Conservation (phyloP, 1,284 basidiomycete species). For the Microbotryomycetes sp. region DNA sequence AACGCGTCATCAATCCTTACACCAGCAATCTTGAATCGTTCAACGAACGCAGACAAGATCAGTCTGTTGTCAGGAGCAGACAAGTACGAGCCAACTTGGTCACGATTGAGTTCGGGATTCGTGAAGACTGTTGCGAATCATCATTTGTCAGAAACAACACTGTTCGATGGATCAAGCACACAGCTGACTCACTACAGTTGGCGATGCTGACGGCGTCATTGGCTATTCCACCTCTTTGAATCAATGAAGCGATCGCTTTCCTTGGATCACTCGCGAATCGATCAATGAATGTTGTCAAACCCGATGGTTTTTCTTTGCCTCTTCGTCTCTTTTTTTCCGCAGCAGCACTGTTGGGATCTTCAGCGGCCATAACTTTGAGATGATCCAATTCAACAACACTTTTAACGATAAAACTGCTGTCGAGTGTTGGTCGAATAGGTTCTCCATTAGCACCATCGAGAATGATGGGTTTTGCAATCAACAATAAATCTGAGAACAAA, state of each 20-base stretch:
- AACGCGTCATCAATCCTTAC: conserved; percentile 82
- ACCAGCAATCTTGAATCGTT: conserved; percentile 74
- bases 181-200: conserved; percentile 22
- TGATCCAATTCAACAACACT: conserved; percentile 72
- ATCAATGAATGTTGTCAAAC: conserved; percentile 36
- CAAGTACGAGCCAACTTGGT: conserved; percentile 76
- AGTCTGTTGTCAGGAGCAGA: conserved; percentile 58
- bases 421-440: conserved; percentile 56
- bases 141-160: conserved; percentile 38
- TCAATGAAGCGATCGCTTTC: conserved; percentile 37
- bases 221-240: conserved; percentile 39
- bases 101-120: conserved; percentile 73
- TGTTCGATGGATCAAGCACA: not conserved
- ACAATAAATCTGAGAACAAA: conserved; percentile 86
- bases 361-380: conserved; percentile 56
- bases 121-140: conserved; percentile 70
- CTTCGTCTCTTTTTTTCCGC: conserved; percentile 5
- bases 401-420: conserved; percentile 79
- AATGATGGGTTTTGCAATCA: conserved; percentile 58
- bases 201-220: conserved; percentile 34
- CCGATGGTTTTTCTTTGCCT: conserved; percentile 32
- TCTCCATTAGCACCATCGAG: conserved; percentile 43
- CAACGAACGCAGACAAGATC: conserved; percentile 74
- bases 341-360: conserved; percentile 40
- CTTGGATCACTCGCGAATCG: conserved; percentile 50